Conservation (phyloP, 441 rosid genomes). For the Erodium texanum region DNA sequence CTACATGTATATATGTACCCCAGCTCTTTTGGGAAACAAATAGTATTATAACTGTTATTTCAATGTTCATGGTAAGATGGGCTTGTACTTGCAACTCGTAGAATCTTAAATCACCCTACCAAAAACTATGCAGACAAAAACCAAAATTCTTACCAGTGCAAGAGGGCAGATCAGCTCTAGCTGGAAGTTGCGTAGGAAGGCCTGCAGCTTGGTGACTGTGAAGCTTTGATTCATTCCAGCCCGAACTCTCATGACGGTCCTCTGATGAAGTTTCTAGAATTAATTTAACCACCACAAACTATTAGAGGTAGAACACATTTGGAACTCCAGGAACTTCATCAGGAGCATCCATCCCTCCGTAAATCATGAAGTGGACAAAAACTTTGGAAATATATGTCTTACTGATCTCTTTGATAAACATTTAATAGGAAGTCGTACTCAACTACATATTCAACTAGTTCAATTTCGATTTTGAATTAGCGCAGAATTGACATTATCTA, state of each 20-base stretch:
- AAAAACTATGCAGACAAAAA: background rate
- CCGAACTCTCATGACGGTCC: constrained; percentile 37
- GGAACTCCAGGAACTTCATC: background rate
- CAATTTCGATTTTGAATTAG: background rate
- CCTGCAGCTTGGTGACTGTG: constrained; percentile 47
- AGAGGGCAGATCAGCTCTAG: constrained; percentile 79
- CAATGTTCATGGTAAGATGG: background rate
- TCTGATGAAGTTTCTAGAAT: constrained; percentile 47
- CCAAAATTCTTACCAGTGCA: constrained; percentile 47
- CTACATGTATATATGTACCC: background rate
- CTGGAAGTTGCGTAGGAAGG: constrained; percentile 82
- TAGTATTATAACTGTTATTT: no score
- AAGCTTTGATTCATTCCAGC: constrained; percentile 38
- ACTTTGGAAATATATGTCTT: background rate
- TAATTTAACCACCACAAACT: constrained; percentile 13
- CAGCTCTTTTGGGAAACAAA: background rate
- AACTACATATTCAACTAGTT: background rate
- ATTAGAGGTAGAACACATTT: background rate
- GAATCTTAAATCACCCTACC: no score
- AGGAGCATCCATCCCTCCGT: background rate
- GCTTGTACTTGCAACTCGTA: background rate
- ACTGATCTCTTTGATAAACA: background rate
- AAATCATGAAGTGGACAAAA: background rate
- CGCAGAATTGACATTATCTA: background rate
- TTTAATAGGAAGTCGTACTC: background rate